Evolutionary conservation across 2,329 filamentous ascomycete species (phyloP).

Genomic region (Atkinsonella texensis): DNA sequence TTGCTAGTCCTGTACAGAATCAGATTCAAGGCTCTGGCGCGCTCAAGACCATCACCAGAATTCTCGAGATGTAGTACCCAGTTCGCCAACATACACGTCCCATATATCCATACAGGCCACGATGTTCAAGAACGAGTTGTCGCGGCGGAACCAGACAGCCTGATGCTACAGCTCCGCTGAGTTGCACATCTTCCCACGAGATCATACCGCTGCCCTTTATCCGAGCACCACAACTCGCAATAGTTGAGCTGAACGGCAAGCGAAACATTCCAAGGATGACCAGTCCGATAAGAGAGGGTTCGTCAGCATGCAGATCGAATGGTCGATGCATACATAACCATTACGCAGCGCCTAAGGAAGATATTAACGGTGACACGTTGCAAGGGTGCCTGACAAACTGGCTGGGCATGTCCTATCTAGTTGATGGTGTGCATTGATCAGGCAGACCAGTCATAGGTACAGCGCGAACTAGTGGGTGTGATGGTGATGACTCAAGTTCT

Average conservation of each 20-base stretch:
- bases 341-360: constrained; percentile 22
- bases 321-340: constrained; percentile 23
- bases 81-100: constrained; percentile 24
- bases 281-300: constrained; percentile 23
- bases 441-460: no score
- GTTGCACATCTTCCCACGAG: constrained; percentile 22
- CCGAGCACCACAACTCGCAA: constrained; percentile 21
- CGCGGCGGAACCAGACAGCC: constrained; percentile 21
- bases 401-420: constrained; percentile 20
- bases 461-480: no score
- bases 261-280: constrained; percentile 24
- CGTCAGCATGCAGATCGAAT: constrained; percentile 22
- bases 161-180: constrained; percentile 15
- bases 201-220: constrained; percentile 15
- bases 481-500: no score
- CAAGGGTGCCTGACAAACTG: constrained; percentile 16
- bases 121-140: constrained; percentile 20
- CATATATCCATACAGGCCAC: constrained; percentile 23
- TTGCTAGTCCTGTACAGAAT: constrained; percentile 6
- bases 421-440: constrained; percentile 19
- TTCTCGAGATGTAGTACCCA: constrained; percentile 19
- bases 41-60: background rate
- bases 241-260: constrained; percentile 24
- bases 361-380: constrained; percentile 24
- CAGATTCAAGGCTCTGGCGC: background rate